Conservation (phyloP, 75 land plant genomes). For the Cunninghamia lanceolata region DNA sequence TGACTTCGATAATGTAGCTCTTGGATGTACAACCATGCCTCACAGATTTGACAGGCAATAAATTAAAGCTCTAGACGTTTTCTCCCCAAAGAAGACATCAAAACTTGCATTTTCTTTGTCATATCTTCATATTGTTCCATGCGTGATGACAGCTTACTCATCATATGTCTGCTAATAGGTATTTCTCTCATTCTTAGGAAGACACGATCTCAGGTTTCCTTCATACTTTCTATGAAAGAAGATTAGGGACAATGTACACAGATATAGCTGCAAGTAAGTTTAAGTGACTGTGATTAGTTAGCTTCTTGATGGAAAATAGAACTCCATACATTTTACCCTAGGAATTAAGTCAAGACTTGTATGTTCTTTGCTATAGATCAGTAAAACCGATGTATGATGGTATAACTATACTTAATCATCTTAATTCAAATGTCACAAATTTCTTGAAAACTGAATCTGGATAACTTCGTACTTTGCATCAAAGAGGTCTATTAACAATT, state of each 20-base stretch:
- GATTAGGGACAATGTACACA: neutral
- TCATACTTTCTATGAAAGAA: neutral
- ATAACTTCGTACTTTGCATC: neutral
- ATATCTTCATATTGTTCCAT: neutral
- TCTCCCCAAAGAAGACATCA: neutral
- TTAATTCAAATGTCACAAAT: neutral
- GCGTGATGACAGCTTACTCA: neutral
- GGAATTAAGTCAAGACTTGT: neutral
- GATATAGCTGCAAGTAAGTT: neutral
- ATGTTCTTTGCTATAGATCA: neutral
- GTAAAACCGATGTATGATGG: neutral
- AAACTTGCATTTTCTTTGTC: neutral
- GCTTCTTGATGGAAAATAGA: neutral
- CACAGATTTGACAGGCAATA: neutral
- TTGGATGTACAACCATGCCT: neutral
- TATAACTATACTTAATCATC: too few relatives aligned
- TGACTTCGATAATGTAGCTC: neutral
- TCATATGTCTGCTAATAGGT: neutral
- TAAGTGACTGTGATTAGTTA: neutral
- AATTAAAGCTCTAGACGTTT: neutral
- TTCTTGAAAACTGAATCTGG: neutral
- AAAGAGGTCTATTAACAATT: neutral
- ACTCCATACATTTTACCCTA: neutral
- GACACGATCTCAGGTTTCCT: neutral
- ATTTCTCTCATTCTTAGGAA: neutral